A percentile compares a stretch with the other conserved stretches of the same genome.
These are phyloP conservation scores for Apiospora marii DNA, from an alignment of 2,329 filamentous ascomycete genomes.

Conservation along the genomic window DNA sequence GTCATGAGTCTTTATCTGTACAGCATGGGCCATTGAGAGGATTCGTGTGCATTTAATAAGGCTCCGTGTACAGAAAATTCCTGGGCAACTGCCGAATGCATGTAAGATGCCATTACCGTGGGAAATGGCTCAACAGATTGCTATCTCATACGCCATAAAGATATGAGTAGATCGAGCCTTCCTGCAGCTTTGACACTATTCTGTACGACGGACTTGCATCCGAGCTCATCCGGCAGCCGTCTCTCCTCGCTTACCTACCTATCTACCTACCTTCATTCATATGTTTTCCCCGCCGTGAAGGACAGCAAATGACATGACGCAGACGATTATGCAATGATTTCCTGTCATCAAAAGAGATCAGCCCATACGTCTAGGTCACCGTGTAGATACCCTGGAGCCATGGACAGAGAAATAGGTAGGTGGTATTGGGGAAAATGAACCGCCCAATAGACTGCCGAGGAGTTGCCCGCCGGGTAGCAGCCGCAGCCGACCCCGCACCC, in stretches of 20 bases:
- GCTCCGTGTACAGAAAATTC: background rate
- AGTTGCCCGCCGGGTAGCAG: background rate
- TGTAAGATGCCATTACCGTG: background rate
- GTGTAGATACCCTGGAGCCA: background rate
- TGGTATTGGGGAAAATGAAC: background rate
- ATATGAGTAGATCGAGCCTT: background rate
- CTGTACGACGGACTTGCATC: background rate
- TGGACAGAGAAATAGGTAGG: background rate
- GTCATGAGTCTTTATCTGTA: background rate
- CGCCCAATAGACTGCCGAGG: background rate
- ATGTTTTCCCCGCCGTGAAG: background rate
- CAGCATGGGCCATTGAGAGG: too few relatives aligned
- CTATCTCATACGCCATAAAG: background rate
- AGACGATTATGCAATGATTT: background rate
- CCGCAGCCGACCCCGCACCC: background rate
- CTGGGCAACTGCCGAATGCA: background rate
- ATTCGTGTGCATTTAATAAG: background rate
- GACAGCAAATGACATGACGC: background rate
- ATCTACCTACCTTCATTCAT: background rate
- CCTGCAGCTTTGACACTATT: slow-evolving; percentile 5
- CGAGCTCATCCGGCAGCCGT: background rate
- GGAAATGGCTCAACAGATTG: background rate
- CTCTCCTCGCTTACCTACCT: background rate
- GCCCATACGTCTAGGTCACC: background rate
- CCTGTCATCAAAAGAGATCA: background rate